Conservation (phyloP, 345 rosid species). For the Syzygium jambos region DNA sequence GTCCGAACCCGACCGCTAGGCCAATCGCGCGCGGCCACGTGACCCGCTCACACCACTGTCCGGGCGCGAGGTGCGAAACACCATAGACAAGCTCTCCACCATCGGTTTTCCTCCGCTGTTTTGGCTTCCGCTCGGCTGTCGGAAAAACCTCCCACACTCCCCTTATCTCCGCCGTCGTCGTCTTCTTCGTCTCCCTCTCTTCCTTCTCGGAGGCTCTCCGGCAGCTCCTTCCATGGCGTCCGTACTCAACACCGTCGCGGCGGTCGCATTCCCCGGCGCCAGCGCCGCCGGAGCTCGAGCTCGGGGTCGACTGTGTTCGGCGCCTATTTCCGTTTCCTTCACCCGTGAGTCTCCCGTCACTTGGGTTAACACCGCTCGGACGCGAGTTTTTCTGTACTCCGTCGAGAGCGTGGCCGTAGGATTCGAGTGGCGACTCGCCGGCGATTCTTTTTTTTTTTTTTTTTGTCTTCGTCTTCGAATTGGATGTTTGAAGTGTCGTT, state of each 20-base stretch:
- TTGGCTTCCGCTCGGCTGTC: neutral
- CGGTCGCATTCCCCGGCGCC: conserved; percentile 23
- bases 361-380: neutral
- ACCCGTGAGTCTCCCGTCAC: conserved; percentile 25
- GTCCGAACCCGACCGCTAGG: neutral
- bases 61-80: neutral
- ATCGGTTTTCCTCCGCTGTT: neutral
- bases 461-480: neutral
- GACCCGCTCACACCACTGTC: neutral
- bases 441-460: neutral
- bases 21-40: neutral
- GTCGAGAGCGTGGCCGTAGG: neutral
- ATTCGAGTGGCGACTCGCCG: conserved; percentile 7
- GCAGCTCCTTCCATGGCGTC: conserved; percentile 45
- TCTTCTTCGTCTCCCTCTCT: neutral
- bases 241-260: conserved; percentile 35
- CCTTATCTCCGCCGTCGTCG: neutral
- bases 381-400: neutral
- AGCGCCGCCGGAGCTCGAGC: conserved; percentile 8
- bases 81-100: neutral
- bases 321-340: conserved; percentile 34
- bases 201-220: neutral
- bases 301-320: conserved; percentile 16
- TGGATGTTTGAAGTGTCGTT: neutral
- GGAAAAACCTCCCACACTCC: neutral